These are phyloP conservation scores for Elasticomyces elasticus DNA, from an alignment of 495 filamentous ascomycete species.

Conservation along the genomic window DNA sequence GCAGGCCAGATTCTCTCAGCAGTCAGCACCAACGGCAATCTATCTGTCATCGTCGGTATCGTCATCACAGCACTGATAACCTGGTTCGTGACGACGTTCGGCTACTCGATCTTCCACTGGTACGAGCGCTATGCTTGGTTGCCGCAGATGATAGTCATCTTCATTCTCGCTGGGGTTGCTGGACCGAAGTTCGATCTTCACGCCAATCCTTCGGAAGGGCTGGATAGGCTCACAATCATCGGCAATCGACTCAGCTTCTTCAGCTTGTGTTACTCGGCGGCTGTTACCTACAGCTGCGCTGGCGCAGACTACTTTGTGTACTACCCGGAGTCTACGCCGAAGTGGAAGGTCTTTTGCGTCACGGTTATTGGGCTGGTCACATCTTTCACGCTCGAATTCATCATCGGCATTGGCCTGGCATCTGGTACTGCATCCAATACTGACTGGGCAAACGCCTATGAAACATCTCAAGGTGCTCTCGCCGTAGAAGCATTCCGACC, in stretches of 20 bases:
- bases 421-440: constrained; percentile 46
- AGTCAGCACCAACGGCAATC: constrained; percentile 48
- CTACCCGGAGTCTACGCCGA: constrained; percentile 45
- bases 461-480: constrained; percentile 52
- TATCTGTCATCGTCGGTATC: constrained; percentile 61
- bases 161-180: constrained; percentile 58
- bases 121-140: constrained; percentile 67
- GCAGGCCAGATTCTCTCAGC: constrained; percentile 67
- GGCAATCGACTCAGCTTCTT: constrained; percentile 61
- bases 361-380: constrained; percentile 39
- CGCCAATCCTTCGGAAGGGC: constrained; percentile 38
- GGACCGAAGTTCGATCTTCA: constrained; percentile 51
- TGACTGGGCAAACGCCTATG: constrained; percentile 45
- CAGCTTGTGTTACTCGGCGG: constrained; percentile 53
- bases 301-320: constrained; percentile 59
- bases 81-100: constrained; percentile 62
- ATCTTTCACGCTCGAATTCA: constrained; percentile 47
- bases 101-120: constrained; percentile 59
- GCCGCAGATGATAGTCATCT: constrained; percentile 54
- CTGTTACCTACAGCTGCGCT: constrained; percentile 52
- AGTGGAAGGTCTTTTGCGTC: constrained; percentile 33
- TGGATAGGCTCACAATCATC: constrained; percentile 40
- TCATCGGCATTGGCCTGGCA: constrained; percentile 64
- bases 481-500: constrained; percentile 56
- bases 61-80: constrained; percentile 57